Conservation (phyloP, 352 stramenopile species). For the Phytophthora macrochlamydospora region DNA sequence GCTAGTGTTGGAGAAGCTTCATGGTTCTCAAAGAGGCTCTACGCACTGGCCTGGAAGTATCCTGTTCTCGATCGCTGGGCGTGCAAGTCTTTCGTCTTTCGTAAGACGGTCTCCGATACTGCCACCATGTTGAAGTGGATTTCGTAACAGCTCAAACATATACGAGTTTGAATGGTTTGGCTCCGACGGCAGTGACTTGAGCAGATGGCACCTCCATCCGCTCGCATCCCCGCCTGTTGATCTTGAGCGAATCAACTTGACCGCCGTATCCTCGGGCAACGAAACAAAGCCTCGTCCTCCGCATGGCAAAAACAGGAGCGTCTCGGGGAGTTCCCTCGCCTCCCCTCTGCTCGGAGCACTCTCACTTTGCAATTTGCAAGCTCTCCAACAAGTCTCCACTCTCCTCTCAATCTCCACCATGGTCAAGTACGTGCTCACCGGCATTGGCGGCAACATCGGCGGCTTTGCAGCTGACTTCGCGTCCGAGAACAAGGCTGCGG, state of each 20-base stretch:
- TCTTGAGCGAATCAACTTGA: neutral
- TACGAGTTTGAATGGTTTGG: neutral
- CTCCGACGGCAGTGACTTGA: too few relatives aligned
- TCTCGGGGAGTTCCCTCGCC: neutral
- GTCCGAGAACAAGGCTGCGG: slow-evolving; percentile 23
- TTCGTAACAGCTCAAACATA: slow-evolving; percentile 6
- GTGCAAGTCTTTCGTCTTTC: neutral
- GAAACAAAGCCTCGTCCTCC: neutral
- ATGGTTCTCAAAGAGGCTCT: neutral
- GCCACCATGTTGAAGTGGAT: neutral
- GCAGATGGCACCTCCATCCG: neutral
- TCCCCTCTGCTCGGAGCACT: neutral
- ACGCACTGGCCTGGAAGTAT: too few relatives aligned
- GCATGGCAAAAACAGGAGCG: slow-evolving; percentile 2
- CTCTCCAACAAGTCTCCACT: slow-evolving; percentile 16
- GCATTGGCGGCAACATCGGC: slow-evolving; percentile 31
- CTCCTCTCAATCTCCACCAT: slow-evolving; percentile 9
- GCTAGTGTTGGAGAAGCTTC: neutral
- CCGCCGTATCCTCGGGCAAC: neutral
- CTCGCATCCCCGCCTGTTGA: neutral
- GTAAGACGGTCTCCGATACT: too few relatives aligned
- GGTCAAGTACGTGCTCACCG: slow-evolving; percentile 39
- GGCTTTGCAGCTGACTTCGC: slow-evolving; percentile 26
- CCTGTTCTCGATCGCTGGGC: too few relatives aligned
- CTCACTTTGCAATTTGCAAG: slow-evolving; percentile 23